phyloP scores from a whole-genome alignment of 805 yeast genomes.

The Spathaspora arborariae region DNA sequence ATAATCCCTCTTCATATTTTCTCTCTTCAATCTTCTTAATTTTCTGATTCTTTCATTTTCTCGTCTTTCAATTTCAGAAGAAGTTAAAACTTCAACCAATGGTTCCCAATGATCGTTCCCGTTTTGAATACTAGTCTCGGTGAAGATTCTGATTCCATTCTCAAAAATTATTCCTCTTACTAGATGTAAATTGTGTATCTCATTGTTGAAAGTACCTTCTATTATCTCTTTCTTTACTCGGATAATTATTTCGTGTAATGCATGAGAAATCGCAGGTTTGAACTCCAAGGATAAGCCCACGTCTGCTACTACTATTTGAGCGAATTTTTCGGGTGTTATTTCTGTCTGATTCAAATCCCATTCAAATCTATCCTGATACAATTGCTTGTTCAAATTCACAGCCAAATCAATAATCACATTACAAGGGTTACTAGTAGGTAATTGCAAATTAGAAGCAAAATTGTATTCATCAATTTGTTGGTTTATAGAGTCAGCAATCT shows the following conservation, averaged over 20 bases:
- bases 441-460: constrained; percentile 56
- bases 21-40: constrained; percentile 88
- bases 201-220: constrained; percentile 49
- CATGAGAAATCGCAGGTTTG: constrained; percentile 82
- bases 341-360: constrained; percentile 69
- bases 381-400: constrained; percentile 75
- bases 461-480: constrained; percentile 79
- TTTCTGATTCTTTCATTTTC: constrained; percentile 94
- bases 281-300: constrained; percentile 83
- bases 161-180: constrained; percentile 41
- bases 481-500: constrained; percentile 65
- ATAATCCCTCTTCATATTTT: constrained; percentile 63
- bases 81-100: constrained; percentile 75
- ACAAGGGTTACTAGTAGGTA: constrained; percentile 54
- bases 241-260: constrained; percentile 75
- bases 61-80: constrained; percentile 90
- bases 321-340: constrained; percentile 80
- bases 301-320: constrained; percentile 76
- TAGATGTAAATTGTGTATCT: constrained; percentile 41
- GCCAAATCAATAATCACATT: constrained; percentile 80
- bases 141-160: constrained; percentile 38
- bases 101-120: constrained; percentile 88
- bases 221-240: constrained; percentile 77
- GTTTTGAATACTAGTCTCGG: constrained; percentile 68
- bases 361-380: constrained; percentile 89